phyloP scores from a whole-genome alignment of 176 grass and related monocot species.

The Chloris gayana region DNA sequence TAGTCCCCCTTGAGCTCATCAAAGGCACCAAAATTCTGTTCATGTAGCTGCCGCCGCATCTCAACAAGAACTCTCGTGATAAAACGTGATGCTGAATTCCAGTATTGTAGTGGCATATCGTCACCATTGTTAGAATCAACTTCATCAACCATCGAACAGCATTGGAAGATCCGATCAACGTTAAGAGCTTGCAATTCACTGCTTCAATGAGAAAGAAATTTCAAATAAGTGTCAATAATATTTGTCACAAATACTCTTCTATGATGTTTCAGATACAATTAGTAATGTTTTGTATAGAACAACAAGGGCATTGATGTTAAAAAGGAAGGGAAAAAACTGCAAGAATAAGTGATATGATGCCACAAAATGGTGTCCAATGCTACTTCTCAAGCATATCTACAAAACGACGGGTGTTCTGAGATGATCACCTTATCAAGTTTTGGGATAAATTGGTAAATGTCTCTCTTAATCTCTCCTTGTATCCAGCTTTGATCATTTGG shows the following conservation, averaged over 20 bases:
- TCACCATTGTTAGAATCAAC: background rate
- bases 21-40: conserved; percentile 17
- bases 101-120: conserved; percentile 12
- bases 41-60: conserved; percentile 23
- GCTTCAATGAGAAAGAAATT: background rate
- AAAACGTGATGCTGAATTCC: conserved; percentile 14
- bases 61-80: conserved; percentile 27
- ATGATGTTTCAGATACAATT: background rate
- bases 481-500: conserved; percentile 34
- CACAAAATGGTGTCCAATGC: background rate
- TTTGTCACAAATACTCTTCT: background rate
- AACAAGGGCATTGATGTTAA: background rate
- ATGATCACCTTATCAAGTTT: conserved; percentile 19
- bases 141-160: conserved; percentile 7
- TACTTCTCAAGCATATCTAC: background rate
- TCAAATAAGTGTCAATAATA: background rate
- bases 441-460: conserved; percentile 24
- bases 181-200: conserved; percentile 17
- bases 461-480: conserved; percentile 1
- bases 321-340: background rate
- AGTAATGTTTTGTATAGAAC: background rate
- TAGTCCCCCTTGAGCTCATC: conserved; percentile 30
- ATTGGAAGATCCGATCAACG: conserved; percentile 3
- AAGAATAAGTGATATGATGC: background rate
- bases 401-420: background rate